These are phyloP conservation scores for Penicillium silybi DNA, from an alignment of 495 filamentous ascomycete genomes.

Conservation along the genomic window DNA sequence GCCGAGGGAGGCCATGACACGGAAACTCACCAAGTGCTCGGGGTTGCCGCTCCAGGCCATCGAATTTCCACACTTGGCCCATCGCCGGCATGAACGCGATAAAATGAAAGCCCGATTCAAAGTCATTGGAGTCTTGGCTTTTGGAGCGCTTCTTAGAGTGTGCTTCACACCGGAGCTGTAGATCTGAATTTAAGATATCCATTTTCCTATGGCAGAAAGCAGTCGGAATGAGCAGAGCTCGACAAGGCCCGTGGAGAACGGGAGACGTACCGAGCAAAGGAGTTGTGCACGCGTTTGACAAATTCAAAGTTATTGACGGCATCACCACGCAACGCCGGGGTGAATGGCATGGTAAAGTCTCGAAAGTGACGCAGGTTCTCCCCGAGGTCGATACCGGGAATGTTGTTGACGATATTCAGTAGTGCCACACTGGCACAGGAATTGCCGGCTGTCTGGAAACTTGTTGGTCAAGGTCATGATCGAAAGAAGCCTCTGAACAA, in stretches of 20 bases:
- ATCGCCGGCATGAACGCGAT: constrained; percentile 81
- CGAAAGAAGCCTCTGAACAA: constrained; percentile 4
- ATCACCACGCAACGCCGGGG: constrained; percentile 70
- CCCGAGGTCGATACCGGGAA: constrained; percentile 59
- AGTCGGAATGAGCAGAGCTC: not conserved
- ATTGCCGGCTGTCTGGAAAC: constrained; percentile 64
- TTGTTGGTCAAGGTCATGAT: constrained; percentile 4
- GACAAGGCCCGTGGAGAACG: not conserved
- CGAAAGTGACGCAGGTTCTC: constrained; percentile 65
- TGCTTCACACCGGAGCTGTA: constrained; percentile 61
- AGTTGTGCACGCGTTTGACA: constrained; percentile 80
- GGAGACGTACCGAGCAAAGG: constrained; percentile 65
- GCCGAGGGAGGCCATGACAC: not conserved
- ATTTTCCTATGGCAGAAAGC: constrained; percentile 52
- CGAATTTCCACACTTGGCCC: constrained; percentile 79
- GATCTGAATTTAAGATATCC: constrained; percentile 75
- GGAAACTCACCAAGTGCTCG: constrained; percentile 58
- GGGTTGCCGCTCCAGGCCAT: constrained; percentile 76
- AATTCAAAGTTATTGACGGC: constrained; percentile 69
- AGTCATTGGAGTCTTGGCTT: constrained; percentile 36
- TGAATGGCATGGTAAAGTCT: constrained; percentile 60
- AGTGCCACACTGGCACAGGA: constrained; percentile 86
- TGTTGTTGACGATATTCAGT: constrained; percentile 89
- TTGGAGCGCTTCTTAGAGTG: constrained; percentile 37
- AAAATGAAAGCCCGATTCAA: constrained; percentile 71